Evolutionary conservation across 306 rosid species (phyloP).

Genomic region (Cicer pinnatifidum): DNA sequence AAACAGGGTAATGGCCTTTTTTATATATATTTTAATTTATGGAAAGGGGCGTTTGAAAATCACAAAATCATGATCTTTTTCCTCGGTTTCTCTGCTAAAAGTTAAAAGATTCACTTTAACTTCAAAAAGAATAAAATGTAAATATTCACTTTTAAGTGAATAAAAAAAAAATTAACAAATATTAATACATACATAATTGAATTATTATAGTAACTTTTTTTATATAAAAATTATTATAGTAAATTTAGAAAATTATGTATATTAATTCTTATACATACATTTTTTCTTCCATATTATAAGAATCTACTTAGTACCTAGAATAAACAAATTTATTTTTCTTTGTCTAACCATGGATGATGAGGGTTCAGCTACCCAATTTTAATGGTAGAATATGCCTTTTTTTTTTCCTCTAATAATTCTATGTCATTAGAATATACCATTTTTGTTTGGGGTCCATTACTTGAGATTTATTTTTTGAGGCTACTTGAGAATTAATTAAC

Average conservation of each 20-base stretch:
- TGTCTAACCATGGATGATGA: conserved; percentile 10
- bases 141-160: background rate
- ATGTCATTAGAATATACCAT: conserved; percentile 39
- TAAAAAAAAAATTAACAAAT: background rate
- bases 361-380: conserved; percentile 26
- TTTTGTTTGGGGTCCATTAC: conserved; percentile 15
- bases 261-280: background rate
- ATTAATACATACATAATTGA: background rate
- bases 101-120: too few relatives aligned
- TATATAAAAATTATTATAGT: too few relatives aligned
- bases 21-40: background rate
- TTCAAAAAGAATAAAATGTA: too few relatives aligned
- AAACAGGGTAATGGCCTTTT: background rate
- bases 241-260: background rate
- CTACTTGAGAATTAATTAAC: background rate
- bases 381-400: background rate
- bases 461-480: background rate
- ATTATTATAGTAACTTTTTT: background rate
- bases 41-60: conserved; percentile 14
- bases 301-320: background rate
- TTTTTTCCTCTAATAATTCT: background rate
- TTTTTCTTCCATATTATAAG: background rate
- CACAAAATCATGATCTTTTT: conserved; percentile 35
- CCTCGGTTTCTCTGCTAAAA: background rate
- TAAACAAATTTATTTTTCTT: conserved; percentile 15